Evolutionary conservation across 345 rosid species (phyloP), one percentile per base, ranked within the genome.

Genomic region (Dipteronia sinensis): DNA sequence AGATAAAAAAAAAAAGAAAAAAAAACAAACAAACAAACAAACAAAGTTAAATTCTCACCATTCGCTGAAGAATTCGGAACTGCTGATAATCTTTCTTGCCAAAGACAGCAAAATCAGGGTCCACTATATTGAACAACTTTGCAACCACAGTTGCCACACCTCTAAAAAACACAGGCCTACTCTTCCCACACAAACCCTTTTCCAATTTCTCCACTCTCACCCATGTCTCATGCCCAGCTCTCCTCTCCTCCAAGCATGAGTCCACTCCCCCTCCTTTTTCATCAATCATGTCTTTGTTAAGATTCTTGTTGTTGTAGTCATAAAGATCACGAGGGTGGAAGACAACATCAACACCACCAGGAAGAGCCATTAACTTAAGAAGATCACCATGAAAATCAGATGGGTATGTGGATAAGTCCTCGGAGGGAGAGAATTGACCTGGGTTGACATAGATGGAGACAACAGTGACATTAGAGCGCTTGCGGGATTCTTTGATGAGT

Each of bases 51-150:
- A 3, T 11, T 72, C 84, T 84, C 80, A 88, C 96, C 99, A 93
- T 81, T 81, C 92, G 76, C 78, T 85, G 88, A 65, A 93, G 83
- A 67, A 90, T 83, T 69, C 92, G 79, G 92, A 93, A 90, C 75
- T 93, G 97, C 85, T 90, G 97, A 82, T 95, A 93, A 87, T 95
- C 97, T 77, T 93, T 93, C 83, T 93, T 95, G 20, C 97, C 96
- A 76, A 92, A 92, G 7, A 92, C 11, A 78, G 94, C 94, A 76
- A 89, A 83, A 73, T 91, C 97, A 80, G 98, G 98, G 84, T 93
- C 96, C 81, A 94, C 97, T 22, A 94, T 88, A 72, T 93, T 87
- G 63, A 94, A 93, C 88, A 95, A 84, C 90, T 95, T 93, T 40
- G 94, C 73, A 22, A 93, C 95, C 71, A 93, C 77, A 19, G 97